A percentile compares a stretch with the other conserved stretches of the same genome.
These are phyloP conservation scores for Dryas drummondii DNA, from an alignment of 306 rosid genomes.

Conservation along the genomic window DNA sequence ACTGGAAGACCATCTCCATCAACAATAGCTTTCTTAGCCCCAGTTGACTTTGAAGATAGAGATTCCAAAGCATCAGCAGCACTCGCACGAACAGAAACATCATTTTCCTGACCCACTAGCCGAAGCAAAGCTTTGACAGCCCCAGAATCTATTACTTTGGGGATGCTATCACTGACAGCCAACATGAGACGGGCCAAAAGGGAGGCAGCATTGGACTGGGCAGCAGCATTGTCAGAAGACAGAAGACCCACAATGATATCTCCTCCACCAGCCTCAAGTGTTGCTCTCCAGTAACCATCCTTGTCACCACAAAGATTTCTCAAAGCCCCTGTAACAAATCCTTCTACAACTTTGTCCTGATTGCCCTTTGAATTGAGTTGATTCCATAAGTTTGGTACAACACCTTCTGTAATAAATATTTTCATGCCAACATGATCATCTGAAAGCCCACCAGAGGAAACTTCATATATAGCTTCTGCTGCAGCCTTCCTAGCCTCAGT, in stretches of 20 bases:
- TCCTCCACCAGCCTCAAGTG: slow-evolving; percentile 95
- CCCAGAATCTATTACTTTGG: slow-evolving; percentile 88
- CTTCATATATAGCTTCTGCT: slow-evolving; percentile 94
- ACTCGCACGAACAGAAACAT: slow-evolving; percentile 89
- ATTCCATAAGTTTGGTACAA: slow-evolving; percentile 93
- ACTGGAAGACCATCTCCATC: slow-evolving; percentile 68
- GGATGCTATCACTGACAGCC: slow-evolving; percentile 92
- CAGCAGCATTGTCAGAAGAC: slow-evolving; percentile 80
- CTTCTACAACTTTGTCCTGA: slow-evolving; percentile 88
- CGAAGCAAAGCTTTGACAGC: slow-evolving; percentile 82
- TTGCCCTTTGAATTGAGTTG: slow-evolving; percentile 71
- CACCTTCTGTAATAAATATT: slow-evolving; percentile 94
- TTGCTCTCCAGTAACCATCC: slow-evolving; percentile 92
- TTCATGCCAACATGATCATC: slow-evolving; percentile 91
- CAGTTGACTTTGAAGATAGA: slow-evolving; percentile 74
- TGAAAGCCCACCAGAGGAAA: slow-evolving; percentile 86
- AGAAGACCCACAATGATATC: slow-evolving; percentile 87
- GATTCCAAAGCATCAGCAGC: slow-evolving; percentile 98
- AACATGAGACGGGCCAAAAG: slow-evolving; percentile 85
- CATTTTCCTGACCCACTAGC: slow-evolving; percentile 75
- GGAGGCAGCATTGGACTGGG: slow-evolving; percentile 97
- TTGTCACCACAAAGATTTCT: slow-evolving; percentile 95
- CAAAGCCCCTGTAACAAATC: slow-evolving; percentile 90
- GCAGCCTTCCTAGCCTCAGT: slow-evolving; percentile 86
- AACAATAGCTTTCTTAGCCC: slow-evolving; percentile 75